phyloP scores from a whole-genome alignment of 352 stramenopile genomes.

The Phytophthora citricola region DNA sequence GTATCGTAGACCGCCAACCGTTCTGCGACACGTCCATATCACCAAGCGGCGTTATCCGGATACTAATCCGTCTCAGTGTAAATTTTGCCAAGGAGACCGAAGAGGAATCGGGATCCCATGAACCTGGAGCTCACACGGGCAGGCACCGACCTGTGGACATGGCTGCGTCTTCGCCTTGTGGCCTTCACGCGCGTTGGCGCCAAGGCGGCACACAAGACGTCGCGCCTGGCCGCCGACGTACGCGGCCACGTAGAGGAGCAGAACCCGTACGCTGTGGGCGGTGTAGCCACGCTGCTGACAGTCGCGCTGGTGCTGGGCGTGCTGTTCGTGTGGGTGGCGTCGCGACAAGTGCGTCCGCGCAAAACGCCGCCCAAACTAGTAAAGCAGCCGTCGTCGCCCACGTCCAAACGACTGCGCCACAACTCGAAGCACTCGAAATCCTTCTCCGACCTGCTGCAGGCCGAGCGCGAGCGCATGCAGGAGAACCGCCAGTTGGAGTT shows the following conservation, averaged over 20 bases:
- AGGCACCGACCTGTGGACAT: conserved; percentile 27
- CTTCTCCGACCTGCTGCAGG: conserved; percentile 70
- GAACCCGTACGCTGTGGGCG: conserved; percentile 56
- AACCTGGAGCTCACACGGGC: conserved; percentile 15
- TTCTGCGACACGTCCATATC: conserved; percentile 13
- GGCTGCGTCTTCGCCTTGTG: conserved; percentile 16
- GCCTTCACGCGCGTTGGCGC: conserved; percentile 22
- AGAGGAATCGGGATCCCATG: not conserved
- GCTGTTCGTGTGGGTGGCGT: conserved; percentile 86
- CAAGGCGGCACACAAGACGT: conserved; percentile 31
- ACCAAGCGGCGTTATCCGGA: conserved; percentile 12
- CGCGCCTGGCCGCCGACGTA: conserved; percentile 19
- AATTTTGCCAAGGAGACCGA: conserved; percentile 8
- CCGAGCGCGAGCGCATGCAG: conserved; percentile 66
- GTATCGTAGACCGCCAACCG: too few species aligned
- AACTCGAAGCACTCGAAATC: conserved; percentile 69
- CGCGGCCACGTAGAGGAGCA: conserved; percentile 35
- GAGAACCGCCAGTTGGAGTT: conserved; percentile 68
- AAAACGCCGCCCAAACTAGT: conserved; percentile 40
- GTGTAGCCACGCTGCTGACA: conserved; percentile 51
- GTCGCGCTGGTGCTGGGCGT: conserved; percentile 51
- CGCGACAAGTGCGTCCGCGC: conserved; percentile 74
- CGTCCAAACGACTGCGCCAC: conserved; percentile 74
- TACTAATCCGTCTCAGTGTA: conserved; percentile 8
- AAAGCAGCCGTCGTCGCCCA: conserved; percentile 64